phyloP scores from a whole-genome alignment of 1,284 basidiomycete species.

The Marasmius fiardii region DNA sequence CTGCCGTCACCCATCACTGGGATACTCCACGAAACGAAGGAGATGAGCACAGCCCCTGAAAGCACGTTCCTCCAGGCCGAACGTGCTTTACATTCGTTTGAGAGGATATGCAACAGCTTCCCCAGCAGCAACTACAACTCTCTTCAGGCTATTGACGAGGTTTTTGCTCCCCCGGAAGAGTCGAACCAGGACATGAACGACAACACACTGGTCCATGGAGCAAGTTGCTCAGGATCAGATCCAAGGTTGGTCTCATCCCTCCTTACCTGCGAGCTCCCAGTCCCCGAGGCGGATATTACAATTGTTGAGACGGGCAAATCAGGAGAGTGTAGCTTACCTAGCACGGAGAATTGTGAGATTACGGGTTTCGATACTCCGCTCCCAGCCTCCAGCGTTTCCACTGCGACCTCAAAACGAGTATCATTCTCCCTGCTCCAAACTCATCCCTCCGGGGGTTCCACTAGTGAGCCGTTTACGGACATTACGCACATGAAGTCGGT shows the following conservation, averaged over 20 bases:
- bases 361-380: too few species aligned
- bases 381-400: too few species aligned
- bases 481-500: not conserved
- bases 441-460: too few species aligned
- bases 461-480: too few species aligned
- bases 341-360: too few species aligned
- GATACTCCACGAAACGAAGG: not conserved
- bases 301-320: not conserved
- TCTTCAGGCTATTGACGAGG: constrained; percentile 10
- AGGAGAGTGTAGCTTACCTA: not conserved
- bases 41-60: not conserved
- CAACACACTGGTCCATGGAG: not conserved
- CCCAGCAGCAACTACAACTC: constrained; percentile 11
- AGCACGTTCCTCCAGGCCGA: constrained; percentile 10
- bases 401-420: too few species aligned
- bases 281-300: not conserved
- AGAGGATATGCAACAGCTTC: constrained; percentile 13
- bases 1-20: not conserved
- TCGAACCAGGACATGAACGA: not conserved
- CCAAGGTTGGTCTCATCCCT: too few species aligned
- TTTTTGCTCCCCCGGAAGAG: not conserved
- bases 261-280: not conserved
- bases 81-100: constrained; percentile 12
- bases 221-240: not conserved
- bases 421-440: too few species aligned